Evolutionary conservation across 495 filamentous ascomycete species (phyloP), one percentile per base, ranked within the genome.

Genomic region (Penicillium desertorum): DNA sequence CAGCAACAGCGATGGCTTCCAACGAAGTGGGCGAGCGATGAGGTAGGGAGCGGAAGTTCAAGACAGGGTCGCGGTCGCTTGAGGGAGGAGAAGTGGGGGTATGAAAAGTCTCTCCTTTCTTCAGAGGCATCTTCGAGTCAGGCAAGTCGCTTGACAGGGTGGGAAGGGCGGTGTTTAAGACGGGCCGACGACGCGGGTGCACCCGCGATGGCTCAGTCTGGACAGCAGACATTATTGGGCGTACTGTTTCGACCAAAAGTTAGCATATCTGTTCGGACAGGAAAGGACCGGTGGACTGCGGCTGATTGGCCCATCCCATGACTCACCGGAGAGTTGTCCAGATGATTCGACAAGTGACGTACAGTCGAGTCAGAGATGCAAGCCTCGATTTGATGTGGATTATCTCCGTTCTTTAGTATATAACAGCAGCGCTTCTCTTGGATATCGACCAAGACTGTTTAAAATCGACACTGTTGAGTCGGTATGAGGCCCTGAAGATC

Each of bases 31-130:
- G 73, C 41, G 79, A 76, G 45, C 81, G 79, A 52, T 73, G 74
- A 56, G 79, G 79, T 52, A 82, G 65, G 32, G 72, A 72, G 12
- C 73, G 76, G 44, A 83, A 64, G 53, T 66, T 68, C 37, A 80
- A 29, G 11, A 79, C 61, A 6, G 76, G 77, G 53, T 80, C 75
- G 57, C 70, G 66, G 39, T 76, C 74, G 45, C 56, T 62, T 7
- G 71, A 67, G 7, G 73, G 72, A 32, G 79, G 69, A 20, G 71
- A 69, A 5, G 68, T 76, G 14, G 79, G 71, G 6, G 78, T 70
- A 57, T 81, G 71, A 50, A 83, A 83, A 22, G 81, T 83, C 47
- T 80, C 74, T 61, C 77, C 76, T 66, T 81, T 82, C 58, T 64
- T 71, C 56, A 83, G 58, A 10, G 64, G 64, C 56, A 71, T 67